Percentiles rank a stretch among this genome's conserved stretches.
phyloP scores from a whole-genome alignment of 129 eudicot genomes.

The Pulicaria dysenterica region DNA sequence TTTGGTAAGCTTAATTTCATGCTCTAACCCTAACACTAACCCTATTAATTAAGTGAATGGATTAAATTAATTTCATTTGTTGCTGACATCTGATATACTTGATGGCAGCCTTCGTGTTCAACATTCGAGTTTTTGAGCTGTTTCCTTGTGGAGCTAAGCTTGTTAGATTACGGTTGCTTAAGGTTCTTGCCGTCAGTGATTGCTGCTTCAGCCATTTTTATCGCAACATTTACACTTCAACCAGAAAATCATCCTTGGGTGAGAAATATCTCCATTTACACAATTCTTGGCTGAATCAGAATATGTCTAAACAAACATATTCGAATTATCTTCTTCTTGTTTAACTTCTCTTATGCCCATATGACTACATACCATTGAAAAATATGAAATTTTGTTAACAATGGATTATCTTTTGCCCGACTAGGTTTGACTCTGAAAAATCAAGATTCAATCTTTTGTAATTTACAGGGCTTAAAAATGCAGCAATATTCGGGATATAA shows the following conservation, averaged over 20 bases:
- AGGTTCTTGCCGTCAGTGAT: conserved; percentile 70
- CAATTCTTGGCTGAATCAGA: background rate
- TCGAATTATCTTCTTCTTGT: background rate
- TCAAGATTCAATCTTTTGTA: conserved; percentile 10
- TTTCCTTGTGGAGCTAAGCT: conserved; percentile 78
- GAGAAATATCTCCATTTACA: conserved; percentile 25
- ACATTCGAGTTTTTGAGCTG: conserved; percentile 59
- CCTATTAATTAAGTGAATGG: background rate
- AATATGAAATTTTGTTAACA: background rate
- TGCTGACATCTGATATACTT: conserved; percentile 25
- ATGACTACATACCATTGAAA: background rate
- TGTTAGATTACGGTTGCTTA: conserved; percentile 62
- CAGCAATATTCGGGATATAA: conserved; percentile 60
- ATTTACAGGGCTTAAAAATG: conserved; percentile 57
- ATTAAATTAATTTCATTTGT: background rate
- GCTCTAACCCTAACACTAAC: background rate
- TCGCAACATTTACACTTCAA: conserved; percentile 57
- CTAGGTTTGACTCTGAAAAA: background rate
- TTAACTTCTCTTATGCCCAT: background rate
- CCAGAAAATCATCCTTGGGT: conserved; percentile 81
- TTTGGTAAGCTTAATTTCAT: conserved; percentile 38
- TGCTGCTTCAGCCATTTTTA: conserved; percentile 79
- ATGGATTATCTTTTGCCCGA: conserved; percentile 6
- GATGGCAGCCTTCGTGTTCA: conserved; percentile 41
- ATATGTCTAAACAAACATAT: too few species aligned